Evolutionary conservation across 2,329 filamentous ascomycete species (phyloP), one percentile per base, ranked within the genome.

Genomic region (Trichoderma sp.): DNA sequence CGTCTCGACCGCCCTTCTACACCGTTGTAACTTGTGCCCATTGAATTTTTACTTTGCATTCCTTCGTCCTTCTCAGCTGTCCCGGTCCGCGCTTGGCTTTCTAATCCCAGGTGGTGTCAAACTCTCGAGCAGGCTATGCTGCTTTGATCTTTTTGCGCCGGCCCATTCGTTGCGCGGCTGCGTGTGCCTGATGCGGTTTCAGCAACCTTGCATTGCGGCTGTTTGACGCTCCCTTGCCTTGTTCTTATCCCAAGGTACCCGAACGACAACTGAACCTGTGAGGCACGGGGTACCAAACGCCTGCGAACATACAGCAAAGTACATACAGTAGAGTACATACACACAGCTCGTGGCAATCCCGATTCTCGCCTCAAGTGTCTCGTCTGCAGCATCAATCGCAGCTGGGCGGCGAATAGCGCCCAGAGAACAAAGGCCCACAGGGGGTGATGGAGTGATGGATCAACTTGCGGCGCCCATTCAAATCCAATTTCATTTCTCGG

Each of bases 401-500:
- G 65, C 53, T 62, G 66, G 66, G 66, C 66, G 57, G 57, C 66
- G 56, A 69, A 69, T 69, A 34, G 66, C 66, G 66, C 66, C 66
- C 66, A 69, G 28, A 56, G n/a, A 21, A 21, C 26, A 36, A 51
- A 51, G 36, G 26, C 57, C 66, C 66, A 21, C 66, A 61, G 34
- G 65, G 34, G 14, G 34, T 36, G 34, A 36, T 36, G 60, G 21
- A 11, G 36, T 43, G 63, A 51, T 47, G 34, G 56, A 60, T 60
- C 24, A 58, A 36, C 34, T 14, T 57, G 43, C 43, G 43, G 43
- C 43, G 39, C 21, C 65, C 65, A 61, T 60, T 51, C 36, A 43
- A 51, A 61, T n/a, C 18, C 28, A 34, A 12, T 34, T 34, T 34
- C 56, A 60, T 32, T 30, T 60, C 56, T 60, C 56, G 28, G n/a